Percentiles rank a stretch among this genome's conserved stretches.
phyloP scores from a whole-genome alignment of 306 rosid species.

The Quercus suber region DNA sequence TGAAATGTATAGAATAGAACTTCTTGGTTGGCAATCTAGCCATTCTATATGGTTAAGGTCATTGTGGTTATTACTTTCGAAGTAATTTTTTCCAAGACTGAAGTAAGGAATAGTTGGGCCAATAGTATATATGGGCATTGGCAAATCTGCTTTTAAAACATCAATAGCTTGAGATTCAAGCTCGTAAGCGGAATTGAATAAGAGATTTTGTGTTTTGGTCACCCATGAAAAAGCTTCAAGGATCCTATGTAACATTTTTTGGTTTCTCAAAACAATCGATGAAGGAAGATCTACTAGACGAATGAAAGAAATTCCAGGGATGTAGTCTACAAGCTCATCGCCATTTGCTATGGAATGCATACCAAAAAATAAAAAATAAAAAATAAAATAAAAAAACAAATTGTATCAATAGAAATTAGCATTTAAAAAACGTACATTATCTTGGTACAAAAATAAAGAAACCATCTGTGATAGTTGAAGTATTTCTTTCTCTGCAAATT shows the following conservation, averaged over 20 bases:
- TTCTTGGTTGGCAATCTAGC: slow-evolving; percentile 40
- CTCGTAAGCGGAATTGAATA: slow-evolving; percentile 39
- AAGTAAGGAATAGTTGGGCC: slow-evolving; percentile 50
- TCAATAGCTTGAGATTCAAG: slow-evolving; percentile 38
- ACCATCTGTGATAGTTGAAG: no score
- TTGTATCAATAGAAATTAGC: not conserved
- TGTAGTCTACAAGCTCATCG: slow-evolving; percentile 19
- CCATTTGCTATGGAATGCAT: slow-evolving; percentile 8
- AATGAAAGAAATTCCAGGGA: slow-evolving; percentile 30
- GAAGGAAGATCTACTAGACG: slow-evolving; percentile 21
- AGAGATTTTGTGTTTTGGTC: slow-evolving; percentile 34
- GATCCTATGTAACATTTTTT: slow-evolving; percentile 7
- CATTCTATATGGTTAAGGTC: slow-evolving; percentile 29
- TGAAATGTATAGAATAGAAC: slow-evolving; percentile 50
- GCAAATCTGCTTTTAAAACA: slow-evolving; percentile 22
- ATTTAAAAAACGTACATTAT: no score
- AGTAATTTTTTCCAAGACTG: not conserved
- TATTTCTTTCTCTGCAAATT: no score
- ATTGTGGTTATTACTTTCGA: not conserved
- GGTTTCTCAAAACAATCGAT: not conserved
- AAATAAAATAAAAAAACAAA: no score
- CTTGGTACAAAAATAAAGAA: no score
- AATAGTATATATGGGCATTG: slow-evolving; percentile 36
- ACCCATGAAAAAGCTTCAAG: slow-evolving; percentile 21
- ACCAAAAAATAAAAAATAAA: not conserved